Conservation (phyloP, 1,139 yeast genomes). For the Candida sp. region DNA sequence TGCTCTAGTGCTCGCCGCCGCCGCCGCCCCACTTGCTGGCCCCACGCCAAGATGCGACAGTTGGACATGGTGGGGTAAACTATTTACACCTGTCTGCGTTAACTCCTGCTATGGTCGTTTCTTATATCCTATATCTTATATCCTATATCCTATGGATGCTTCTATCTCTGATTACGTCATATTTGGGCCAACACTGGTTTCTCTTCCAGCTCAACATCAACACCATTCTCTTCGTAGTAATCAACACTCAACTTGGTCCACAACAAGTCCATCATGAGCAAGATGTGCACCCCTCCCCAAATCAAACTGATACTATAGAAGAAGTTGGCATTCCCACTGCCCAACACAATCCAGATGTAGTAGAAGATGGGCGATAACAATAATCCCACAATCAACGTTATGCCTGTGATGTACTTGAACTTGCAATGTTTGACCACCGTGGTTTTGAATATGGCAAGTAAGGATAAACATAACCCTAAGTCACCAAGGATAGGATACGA, state of each 20-base stretch:
- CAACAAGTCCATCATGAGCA: constrained; percentile 73
- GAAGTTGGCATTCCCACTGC: constrained; percentile 96
- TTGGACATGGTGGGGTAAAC: not conserved
- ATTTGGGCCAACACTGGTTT: constrained; percentile 46
- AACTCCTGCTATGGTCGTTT: not conserved
- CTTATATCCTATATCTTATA: too few relatives aligned
- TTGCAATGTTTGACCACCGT: constrained; percentile 40
- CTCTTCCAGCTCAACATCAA: constrained; percentile 20
- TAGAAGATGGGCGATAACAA: constrained; percentile 85
- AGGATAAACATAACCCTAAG: constrained; percentile 66
- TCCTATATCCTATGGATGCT: not conserved
- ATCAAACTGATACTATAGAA: constrained; percentile 92
- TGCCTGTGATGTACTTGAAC: constrained; percentile 35
- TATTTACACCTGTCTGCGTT: not conserved
- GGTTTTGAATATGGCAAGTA: constrained; percentile 60
- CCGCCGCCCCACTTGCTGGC: too few relatives aligned
- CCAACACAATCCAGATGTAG: constrained; percentile 93
- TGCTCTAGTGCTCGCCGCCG: too few relatives aligned
- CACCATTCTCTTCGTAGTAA: constrained; percentile 53
- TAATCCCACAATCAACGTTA: constrained; percentile 42
- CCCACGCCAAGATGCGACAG: too few relatives aligned
- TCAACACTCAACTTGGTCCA: constrained; percentile 84
- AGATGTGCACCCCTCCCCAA: constrained; percentile 73
- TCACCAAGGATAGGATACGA: constrained; percentile 93
- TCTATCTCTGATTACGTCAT: constrained; percentile 13